phyloP scores from a whole-genome alignment of 371 early-diverging fungal species.

The Mucor velutinosus region DNA sequence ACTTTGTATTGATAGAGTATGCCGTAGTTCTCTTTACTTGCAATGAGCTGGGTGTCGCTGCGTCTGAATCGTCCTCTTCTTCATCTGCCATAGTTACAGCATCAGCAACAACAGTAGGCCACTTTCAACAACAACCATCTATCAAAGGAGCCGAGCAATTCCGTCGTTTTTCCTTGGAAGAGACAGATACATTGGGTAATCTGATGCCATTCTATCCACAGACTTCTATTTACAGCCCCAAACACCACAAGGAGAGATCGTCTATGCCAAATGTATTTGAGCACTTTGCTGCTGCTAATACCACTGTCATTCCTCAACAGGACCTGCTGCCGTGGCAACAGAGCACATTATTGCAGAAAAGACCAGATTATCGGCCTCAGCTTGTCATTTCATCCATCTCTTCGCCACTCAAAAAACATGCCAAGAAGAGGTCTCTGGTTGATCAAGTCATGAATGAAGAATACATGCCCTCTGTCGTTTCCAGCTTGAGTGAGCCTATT shows the following conservation, averaged over 20 bases:
- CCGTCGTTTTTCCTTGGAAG: slow-evolving; percentile 15
- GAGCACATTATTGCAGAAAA: background rate
- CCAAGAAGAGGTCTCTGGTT: slow-evolving; percentile 9
- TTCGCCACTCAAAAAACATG: slow-evolving; percentile 14
- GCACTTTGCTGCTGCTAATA: background rate
- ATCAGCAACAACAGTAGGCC: background rate
- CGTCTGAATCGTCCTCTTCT: background rate
- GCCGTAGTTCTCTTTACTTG: background rate
- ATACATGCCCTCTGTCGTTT: slow-evolving; percentile 12
- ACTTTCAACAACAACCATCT: background rate
- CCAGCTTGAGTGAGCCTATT: slow-evolving; percentile 21
- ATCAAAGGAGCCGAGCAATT: slow-evolving; percentile 13
- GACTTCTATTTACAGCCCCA: background rate
- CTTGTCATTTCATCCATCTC: slow-evolving; percentile 1
- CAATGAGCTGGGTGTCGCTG: background rate
- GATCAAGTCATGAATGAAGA: slow-evolving; percentile 10
- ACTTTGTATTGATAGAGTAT: background rate
- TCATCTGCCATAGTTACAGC: background rate
- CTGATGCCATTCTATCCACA: background rate
- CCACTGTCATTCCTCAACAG: background rate
- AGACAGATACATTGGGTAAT: background rate
- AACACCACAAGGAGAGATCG: slow-evolving; percentile 5
- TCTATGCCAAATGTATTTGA: slow-evolving; percentile 14
- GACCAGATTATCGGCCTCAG: background rate
- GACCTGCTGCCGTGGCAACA: background rate